Evolutionary conservation across 2,329 filamentous ascomycete species (phyloP).

Genomic region (Pleurostoma richardsiae): DNA sequence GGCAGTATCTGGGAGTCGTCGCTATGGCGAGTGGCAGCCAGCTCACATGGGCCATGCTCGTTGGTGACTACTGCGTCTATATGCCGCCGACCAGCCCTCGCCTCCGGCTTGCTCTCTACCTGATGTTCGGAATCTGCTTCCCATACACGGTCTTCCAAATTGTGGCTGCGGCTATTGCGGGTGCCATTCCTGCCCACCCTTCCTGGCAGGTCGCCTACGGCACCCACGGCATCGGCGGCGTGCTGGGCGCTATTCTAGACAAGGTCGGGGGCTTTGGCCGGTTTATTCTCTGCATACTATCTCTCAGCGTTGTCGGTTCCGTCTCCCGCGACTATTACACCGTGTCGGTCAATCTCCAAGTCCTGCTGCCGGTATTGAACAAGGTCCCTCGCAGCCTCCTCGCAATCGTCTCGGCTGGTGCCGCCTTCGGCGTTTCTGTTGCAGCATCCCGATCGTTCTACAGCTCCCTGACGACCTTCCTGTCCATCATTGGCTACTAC

Average conservation of each 20-base stretch:
- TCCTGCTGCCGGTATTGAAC: neutral
- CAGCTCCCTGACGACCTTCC: neutral
- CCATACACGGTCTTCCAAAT: neutral
- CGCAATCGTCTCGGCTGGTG: neutral
- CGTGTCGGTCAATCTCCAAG: neutral
- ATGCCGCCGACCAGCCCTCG: neutral
- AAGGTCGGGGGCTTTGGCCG: neutral
- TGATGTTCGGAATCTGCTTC: neutral
- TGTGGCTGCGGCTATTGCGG: neutral
- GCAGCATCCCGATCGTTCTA: neutral
- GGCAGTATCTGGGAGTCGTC: slow-evolving; percentile 12
- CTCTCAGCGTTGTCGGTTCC: neutral
- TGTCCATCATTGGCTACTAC: neutral
- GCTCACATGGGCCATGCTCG: slow-evolving; percentile 13
- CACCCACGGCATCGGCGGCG: neutral
- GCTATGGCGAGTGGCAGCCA: slow-evolving; percentile 13
- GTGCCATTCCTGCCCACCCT: neutral
- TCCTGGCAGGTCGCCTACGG: neutral
- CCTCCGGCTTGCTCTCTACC: neutral
- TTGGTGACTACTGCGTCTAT: slow-evolving; percentile 11
- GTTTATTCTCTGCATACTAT: neutral
- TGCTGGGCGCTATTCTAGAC: neutral
- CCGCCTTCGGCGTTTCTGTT: neutral
- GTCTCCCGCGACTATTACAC: neutral
- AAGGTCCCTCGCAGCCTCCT: neutral